Evolutionary conservation across 257 asterid species (phyloP), one percentile per base, ranked within the genome.

Genomic region (Rehmannia glutinosa): DNA sequence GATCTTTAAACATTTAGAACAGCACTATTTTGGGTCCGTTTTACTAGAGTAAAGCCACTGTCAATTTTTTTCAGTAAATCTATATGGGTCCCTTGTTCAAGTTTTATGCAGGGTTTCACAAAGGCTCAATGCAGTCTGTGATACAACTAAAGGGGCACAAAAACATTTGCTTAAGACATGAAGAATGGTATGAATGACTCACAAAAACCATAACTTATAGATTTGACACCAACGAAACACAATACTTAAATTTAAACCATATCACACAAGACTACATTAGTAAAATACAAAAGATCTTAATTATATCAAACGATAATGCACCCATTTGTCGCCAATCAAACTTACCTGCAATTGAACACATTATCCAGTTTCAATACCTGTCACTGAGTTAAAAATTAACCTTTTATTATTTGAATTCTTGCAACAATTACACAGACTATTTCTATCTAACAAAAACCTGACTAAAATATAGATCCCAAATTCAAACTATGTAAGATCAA

Each of bases 1-100:
- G 19, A 30, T 57, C 55, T 66, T 65, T 39, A 49, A 13, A 59
- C 13, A 59, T 68, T 67, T 39, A 67, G 16, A 33, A 49, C 54
- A 33, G 32, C 17, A 45, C 28, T 17, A 17, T n/a, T 66, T 36
- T 45, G 38, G 38, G 47, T 35, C 41, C 13, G n/a, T 38, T 66
- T 19, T 30, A 33, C 15, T 27, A 58, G 4, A 49, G 39, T 8
- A 27, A 19, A 50, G 43, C 50, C 46, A 12, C 32, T 33, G 27
- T 51, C 39, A 46, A 28, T 8, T 35, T 62, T 23, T 12, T 9
- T 15, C 11, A 50, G 55, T 27, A 11, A 25, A 62, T 52, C 28
- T 13, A 1, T 17, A n/a, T 12, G 23, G 50, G 65, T 43, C 20
- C 17, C 6, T 38, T 1, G 43, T 11, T 7, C 5, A 38, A 38